A percentile compares a stretch with the other conserved stretches of the same genome.
Evolutionary conservation across 192 early-diverging fungal genomes (phyloP).

Genomic region (Gigaspora rosea): DNA sequence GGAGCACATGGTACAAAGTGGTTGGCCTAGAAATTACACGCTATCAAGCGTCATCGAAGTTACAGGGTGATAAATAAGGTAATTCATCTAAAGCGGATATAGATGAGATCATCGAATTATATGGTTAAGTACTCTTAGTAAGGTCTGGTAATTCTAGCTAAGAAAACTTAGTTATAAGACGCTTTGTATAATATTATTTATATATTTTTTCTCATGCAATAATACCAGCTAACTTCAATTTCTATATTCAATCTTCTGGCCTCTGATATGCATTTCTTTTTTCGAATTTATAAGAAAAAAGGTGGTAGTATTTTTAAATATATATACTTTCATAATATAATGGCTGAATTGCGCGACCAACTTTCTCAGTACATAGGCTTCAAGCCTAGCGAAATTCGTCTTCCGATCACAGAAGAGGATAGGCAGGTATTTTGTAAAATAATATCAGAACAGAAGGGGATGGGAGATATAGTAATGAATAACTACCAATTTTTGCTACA

Average conservation of each 20-base stretch:
- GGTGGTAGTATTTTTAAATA: too few relatives aligned
- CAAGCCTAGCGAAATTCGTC: background rate
- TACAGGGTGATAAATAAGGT: slow-evolving; percentile 11
- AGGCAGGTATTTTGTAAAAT: background rate
- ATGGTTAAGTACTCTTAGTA: slow-evolving; percentile 21
- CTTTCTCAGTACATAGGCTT: background rate
- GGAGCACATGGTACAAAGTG: background rate
- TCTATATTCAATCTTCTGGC: background rate
- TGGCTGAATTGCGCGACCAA: too few relatives aligned
- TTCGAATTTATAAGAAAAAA: too few relatives aligned
- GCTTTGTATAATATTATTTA: background rate
- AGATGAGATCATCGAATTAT: slow-evolving; percentile 17
- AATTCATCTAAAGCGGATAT: slow-evolving; percentile 7
- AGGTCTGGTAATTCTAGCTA: too few relatives aligned
- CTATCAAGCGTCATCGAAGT: background rate
- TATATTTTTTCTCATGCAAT: slow-evolving; percentile 22
- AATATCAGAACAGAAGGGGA: too few relatives aligned
- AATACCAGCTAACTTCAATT: slow-evolving; percentile 20
- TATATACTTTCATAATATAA: too few relatives aligned
- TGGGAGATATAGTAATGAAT: too few relatives aligned
- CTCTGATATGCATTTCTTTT: too few relatives aligned
- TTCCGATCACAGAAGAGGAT: background rate
- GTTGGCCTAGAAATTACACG: too few relatives aligned
- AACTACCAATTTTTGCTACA: too few relatives aligned
- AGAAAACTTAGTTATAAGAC: background rate